Conservation (phyloP, 305 asterid species). For the Fraxinus floribunda region DNA sequence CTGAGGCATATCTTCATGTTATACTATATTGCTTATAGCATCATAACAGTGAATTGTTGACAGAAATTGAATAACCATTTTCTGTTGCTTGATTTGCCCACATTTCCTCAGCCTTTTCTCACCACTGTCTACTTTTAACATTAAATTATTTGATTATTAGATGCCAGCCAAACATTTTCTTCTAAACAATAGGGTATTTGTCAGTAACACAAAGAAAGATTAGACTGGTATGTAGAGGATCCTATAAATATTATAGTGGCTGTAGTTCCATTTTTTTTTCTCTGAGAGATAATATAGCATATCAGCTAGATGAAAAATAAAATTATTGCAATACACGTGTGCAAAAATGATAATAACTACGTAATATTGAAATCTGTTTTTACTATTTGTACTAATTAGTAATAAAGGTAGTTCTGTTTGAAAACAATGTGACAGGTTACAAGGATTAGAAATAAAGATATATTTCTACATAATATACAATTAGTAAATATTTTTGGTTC, state of each 20-base stretch:
- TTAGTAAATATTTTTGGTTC: neutral
- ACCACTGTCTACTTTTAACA: neutral
- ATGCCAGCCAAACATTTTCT: neutral
- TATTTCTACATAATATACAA: neutral
- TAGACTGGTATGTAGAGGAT: neutral
- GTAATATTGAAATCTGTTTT: neutral
- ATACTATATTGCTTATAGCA: neutral
- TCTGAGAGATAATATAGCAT: neutral
- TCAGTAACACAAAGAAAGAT: neutral
- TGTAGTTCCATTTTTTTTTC: neutral
- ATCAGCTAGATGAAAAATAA: neutral
- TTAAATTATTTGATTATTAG: neutral
- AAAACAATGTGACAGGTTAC: neutral
- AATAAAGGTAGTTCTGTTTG: neutral
- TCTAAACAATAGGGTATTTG: neutral
- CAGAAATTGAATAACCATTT: neutral
- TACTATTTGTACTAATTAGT: neutral
- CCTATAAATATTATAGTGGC: neutral
- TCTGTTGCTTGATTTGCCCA: neutral
- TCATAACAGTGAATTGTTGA: neutral
- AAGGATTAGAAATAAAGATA: neutral
- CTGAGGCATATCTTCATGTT: slow-evolving; percentile 2
- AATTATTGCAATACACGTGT: neutral
- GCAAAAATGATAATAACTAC: neutral
- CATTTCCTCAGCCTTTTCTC: neutral